These are phyloP conservation scores for Candida golubevii DNA, from an alignment of 805 yeast species.

Conservation along the genomic window DNA sequence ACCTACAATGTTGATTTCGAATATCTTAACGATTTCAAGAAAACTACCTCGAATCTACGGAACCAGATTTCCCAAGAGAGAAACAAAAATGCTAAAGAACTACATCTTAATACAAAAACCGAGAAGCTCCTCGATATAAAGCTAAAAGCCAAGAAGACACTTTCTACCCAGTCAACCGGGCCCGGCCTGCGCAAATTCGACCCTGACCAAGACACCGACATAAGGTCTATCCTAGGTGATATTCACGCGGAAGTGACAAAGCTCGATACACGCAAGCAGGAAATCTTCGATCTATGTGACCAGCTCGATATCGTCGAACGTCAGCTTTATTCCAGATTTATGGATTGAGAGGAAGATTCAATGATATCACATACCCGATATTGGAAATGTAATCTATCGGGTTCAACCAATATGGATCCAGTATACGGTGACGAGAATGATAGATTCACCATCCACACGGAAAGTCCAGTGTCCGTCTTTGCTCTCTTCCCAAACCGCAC, in stretches of 20 bases:
- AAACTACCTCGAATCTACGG: conserved; percentile 9
- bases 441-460: conserved; percentile 21
- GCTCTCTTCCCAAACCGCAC: conserved; percentile 53
- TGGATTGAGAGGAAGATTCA: too few relatives aligned
- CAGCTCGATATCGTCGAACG: conserved; percentile 12
- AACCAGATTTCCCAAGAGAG: conserved; percentile 9
- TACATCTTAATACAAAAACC: conserved; percentile 3
- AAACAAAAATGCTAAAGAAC: neutral
- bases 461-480: conserved; percentile 51
- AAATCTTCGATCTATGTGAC: conserved; percentile 11
- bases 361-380: neutral
- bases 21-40: conserved; percentile 28
- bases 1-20: conserved; percentile 28
- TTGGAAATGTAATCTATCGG: too few relatives aligned
- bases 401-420: conserved; percentile 14
- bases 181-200: conserved; percentile 6
- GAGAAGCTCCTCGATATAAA: neutral
- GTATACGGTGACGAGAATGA: conserved; percentile 18
- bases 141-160: neutral
- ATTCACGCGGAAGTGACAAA: neutral
- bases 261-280: conserved; percentile 1
- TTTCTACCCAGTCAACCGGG: neutral
- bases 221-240: neutral
- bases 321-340: conserved; percentile 4
- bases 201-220: conserved; percentile 14